Base-by-base conservation (phyloP, 1,284 basidiomycete genomes). In the Inonotus obliquus region DNA sequence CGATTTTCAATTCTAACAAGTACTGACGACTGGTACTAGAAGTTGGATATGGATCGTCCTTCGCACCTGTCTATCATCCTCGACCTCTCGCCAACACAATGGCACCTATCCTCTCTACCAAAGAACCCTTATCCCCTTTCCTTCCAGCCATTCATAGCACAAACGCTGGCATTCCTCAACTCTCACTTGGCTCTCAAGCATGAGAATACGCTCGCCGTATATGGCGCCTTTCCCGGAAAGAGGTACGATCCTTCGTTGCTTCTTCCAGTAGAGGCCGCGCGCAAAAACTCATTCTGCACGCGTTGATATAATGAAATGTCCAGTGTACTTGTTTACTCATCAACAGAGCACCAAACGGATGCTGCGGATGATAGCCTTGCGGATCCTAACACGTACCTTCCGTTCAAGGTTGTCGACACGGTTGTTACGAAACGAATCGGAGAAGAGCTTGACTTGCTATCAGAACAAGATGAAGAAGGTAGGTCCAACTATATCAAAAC, bases 131-230 rank as follows among this genome's bases (percentile, higher is more conserved):
- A 81, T 62, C 80, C 87, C 0, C 74, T 94, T 11, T 72, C 84
- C 0, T 78, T 95, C 27, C 72, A 80, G 25, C 71, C 81, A 1
- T 94, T 94, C 73, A 77, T 94, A 56, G 83, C 88, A 0, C 89
- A 93, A 67, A 79, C 97, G 13, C 83, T 97, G 63, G 89, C 93
- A 23, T 97, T 98, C 69, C 78, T 96, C 67, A 98, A 99, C 69
- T 86, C 94, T 0, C 95, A 98, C 75, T 83, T 96, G 62, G 94
- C 95, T 0, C 84, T 88, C 67, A 86, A 90, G 65, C 91, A 96
- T 76, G 94, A 96, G 69, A 99, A 98, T 72, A 86, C 91, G 5
- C 79, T 98, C 17, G 91, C 94, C 3, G 89, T 98, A 49, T 97
- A 95, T 71, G 96, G 87, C 6, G 94, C 94, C 5, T 81, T 93